phyloP scores from a whole-genome alignment of 345 rosid genomes.

The Eucalyptus cloeziana region DNA sequence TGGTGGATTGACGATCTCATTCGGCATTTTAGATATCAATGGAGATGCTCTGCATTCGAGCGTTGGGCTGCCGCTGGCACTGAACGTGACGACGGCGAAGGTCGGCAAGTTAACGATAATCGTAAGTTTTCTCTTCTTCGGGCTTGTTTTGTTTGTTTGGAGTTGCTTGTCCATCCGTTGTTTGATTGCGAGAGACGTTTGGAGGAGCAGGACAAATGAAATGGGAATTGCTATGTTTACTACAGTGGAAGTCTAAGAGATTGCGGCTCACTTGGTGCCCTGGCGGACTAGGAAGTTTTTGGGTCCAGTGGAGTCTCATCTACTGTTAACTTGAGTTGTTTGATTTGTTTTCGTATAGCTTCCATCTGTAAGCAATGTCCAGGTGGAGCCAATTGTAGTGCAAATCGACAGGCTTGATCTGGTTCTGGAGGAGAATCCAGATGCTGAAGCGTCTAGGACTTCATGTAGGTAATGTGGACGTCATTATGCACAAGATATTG shows the following conservation, averaged over 20 bases:
- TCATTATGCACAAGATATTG: not conserved
- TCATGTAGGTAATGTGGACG: slow-evolving; percentile 42
- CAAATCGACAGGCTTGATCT: slow-evolving; percentile 90
- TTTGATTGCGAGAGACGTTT: not conserved
- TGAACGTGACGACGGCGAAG: slow-evolving; percentile 79
- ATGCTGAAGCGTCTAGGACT: slow-evolving; percentile 42
- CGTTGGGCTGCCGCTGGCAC: slow-evolving; percentile 93
- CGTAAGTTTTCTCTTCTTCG: slow-evolving; percentile 21
- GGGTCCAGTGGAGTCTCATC: not conserved
- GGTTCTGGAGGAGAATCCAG: slow-evolving; percentile 90
- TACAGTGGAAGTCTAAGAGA: not conserved
- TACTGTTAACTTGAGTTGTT: not conserved
- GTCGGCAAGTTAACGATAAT: slow-evolving; percentile 78
- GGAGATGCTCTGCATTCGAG: slow-evolving; percentile 98
- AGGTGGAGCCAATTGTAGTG: slow-evolving; percentile 79
- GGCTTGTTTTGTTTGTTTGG: not conserved
- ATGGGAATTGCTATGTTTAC: not conserved
- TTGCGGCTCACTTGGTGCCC: not conserved
- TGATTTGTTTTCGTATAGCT: slow-evolving; percentile 27
- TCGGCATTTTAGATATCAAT: slow-evolving; percentile 51
- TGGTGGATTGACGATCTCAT: not conserved
- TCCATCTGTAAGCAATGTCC: slow-evolving; percentile 85
- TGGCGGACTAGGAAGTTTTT: not conserved
- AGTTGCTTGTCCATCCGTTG: not conserved
- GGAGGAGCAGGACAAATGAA: not conserved